Conservation (phyloP, 805 yeast genomes). For the Maudiozyma saulgeensis region DNA sequence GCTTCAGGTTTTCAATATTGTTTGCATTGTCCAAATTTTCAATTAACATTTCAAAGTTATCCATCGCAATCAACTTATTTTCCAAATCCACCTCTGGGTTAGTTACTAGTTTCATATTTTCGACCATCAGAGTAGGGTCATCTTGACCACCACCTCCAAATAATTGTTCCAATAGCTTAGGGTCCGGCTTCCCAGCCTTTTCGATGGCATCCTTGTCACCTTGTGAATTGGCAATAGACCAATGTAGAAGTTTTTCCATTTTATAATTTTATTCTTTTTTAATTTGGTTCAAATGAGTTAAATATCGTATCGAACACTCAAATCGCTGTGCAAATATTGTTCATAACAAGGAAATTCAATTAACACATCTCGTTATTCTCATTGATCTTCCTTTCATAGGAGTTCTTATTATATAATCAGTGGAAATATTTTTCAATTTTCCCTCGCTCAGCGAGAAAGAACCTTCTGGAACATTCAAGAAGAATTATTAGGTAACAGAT, state of each 20-base stretch:
- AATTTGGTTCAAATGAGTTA: too few species aligned
- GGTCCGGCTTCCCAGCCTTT: conserved; percentile 63
- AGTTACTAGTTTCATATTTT: conserved; percentile 52
- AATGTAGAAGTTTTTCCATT: conserved; percentile 86
- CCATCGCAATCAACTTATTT: conserved; percentile 65
- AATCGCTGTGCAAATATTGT: too few species aligned
- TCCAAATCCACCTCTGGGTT: conserved; percentile 53
- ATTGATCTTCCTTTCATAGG: too few species aligned
- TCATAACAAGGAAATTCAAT: too few species aligned
- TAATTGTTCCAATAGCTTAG: conserved; percentile 66
- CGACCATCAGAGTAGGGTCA: conserved; percentile 82
- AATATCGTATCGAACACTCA: too few species aligned
- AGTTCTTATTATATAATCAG: too few species aligned
- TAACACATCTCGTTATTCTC: too few species aligned
- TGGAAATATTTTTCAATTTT: too few species aligned
- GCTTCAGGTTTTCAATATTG: conserved; percentile 69
- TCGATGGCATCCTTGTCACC: conserved; percentile 61
- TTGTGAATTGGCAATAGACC: conserved; percentile 79
- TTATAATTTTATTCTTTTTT: not conserved
- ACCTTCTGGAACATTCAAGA: not conserved
- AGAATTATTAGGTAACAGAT: too few species aligned
- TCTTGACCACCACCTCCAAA: conserved; percentile 69
- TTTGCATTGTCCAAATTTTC: conserved; percentile 94
- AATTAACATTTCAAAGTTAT: conserved; percentile 85
- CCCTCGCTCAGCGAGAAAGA: not conserved